Percentiles rank a stretch among this genome's conserved stretches.
phyloP scores from a whole-genome alignment of 177 flowering plant genomes.

The Vitis hybrid region DNA sequence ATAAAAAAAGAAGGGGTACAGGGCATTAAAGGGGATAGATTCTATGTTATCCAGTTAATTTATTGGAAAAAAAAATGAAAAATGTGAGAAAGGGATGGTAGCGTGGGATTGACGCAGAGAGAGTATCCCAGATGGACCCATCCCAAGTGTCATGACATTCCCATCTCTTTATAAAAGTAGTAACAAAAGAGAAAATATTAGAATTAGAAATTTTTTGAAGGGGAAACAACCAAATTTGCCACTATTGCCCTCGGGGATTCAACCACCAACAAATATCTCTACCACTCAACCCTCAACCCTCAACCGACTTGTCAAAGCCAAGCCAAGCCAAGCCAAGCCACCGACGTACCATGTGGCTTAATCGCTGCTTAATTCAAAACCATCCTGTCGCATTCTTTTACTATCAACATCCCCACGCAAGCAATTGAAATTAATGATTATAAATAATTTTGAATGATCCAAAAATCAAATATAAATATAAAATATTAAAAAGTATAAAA shows the following conservation, averaged over 20 bases:
- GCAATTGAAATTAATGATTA: no score
- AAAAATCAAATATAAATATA: no score
- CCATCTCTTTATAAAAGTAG: neutral
- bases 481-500: no score
- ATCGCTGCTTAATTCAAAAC: no score
- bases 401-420: no score
- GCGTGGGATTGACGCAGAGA: conserved; percentile 8
- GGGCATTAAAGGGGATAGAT: no score
- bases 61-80: neutral
- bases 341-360: no score
- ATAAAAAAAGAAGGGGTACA: no score
- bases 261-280: no score
- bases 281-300: neutral
- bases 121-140: neutral
- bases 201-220: neutral
- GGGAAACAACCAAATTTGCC: neutral
- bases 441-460: no score
- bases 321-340: neutral
- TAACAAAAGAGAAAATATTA: neutral
- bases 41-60: neutral
- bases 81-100: neutral
- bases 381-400: no score
- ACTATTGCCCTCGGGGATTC: neutral
- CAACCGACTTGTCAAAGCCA: neutral
- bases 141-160: neutral